phyloP scores from a whole-genome alignment of 805 yeast species.

The Komagataella phaffii region DNA sequence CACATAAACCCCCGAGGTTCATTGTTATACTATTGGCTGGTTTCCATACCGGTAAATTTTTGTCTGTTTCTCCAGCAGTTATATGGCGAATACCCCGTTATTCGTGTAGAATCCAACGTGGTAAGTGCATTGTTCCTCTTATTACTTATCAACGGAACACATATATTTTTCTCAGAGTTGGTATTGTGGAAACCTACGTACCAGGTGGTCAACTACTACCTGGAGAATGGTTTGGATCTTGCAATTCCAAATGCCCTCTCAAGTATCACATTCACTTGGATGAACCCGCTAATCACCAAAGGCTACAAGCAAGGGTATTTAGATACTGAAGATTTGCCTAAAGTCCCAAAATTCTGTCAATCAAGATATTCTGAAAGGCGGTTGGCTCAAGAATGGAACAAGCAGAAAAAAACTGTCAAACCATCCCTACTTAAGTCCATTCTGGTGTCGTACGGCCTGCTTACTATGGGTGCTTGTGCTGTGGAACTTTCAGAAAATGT shows the following conservation, averaged over 20 bases:
- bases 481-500: conserved; percentile 25
- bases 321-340: conserved; percentile 25
- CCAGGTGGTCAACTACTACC: conserved; percentile 20
- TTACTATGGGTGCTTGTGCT: conserved; percentile 19
- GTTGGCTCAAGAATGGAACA: conserved; percentile 21
- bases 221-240: conserved; percentile 14
- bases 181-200: conserved; percentile 26
- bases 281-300: conserved; percentile 68
- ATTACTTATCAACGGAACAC: conserved; percentile 15
- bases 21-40: conserved; percentile 27
- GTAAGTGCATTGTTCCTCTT: conserved; percentile 12
- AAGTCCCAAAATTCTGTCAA: conserved; percentile 23
- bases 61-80: conserved; percentile 3
- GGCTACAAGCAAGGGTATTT: conserved; percentile 33
- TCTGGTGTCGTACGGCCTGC: conserved; percentile 21
- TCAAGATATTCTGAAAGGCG: conserved; percentile 18
- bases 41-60: conserved; percentile 6
- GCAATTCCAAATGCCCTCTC: conserved; percentile 51
- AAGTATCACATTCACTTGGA: conserved; percentile 76
- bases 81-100: conserved; percentile 1
- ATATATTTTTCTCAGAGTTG: conserved; percentile 25
- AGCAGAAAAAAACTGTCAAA: conserved; percentile 11
- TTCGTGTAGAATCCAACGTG: background rate
- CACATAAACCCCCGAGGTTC: conserved; percentile 23
- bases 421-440: conserved; percentile 21